Conservation (phyloP, 164 flowering plant genomes). For the Saururus chinensis region DNA sequence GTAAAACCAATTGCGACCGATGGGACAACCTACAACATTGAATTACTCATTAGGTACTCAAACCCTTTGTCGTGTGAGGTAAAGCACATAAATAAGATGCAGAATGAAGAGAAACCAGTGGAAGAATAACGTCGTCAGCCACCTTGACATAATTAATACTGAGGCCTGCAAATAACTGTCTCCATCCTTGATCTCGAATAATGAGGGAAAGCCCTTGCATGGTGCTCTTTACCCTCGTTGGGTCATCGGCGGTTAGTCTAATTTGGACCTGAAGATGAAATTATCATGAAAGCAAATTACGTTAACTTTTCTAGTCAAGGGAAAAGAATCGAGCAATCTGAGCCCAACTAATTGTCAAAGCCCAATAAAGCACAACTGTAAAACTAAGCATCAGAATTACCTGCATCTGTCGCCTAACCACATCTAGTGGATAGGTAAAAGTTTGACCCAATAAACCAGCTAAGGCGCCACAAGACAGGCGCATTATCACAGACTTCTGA, state of each 20-base stretch:
- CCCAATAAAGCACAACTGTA: not conserved
- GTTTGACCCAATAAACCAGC: constrained; percentile 98
- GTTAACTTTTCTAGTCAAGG: no score
- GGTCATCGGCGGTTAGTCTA: constrained; percentile 33
- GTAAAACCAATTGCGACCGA: constrained; percentile 96
- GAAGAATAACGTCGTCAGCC: constrained; percentile 6
- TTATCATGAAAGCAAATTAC: not conserved
- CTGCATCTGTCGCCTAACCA: constrained; percentile 98
- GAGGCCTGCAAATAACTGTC: constrained; percentile 84
- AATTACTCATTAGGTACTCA: not conserved
- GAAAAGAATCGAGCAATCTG: no score
- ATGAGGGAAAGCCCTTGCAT: constrained; percentile 61
- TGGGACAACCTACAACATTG: constrained; percentile 66
- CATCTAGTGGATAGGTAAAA: constrained; percentile 90
- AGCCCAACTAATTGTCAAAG: not conserved
- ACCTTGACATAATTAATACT: constrained; percentile 95
- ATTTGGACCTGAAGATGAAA: constrained; percentile 53
- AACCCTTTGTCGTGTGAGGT: no score
- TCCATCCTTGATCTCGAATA: constrained; percentile 67
- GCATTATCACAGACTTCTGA: constrained; percentile 66
- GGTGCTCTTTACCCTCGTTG: constrained; percentile 40
- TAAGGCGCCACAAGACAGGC: constrained; percentile 87
- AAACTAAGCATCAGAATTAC: constrained; percentile 17
- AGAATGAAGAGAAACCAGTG: not conserved
- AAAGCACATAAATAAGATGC: not conserved